Base-by-base conservation (phyloP, 768 basidiomycete species). In the Rhodosporidiobolus odoratus region DNA sequence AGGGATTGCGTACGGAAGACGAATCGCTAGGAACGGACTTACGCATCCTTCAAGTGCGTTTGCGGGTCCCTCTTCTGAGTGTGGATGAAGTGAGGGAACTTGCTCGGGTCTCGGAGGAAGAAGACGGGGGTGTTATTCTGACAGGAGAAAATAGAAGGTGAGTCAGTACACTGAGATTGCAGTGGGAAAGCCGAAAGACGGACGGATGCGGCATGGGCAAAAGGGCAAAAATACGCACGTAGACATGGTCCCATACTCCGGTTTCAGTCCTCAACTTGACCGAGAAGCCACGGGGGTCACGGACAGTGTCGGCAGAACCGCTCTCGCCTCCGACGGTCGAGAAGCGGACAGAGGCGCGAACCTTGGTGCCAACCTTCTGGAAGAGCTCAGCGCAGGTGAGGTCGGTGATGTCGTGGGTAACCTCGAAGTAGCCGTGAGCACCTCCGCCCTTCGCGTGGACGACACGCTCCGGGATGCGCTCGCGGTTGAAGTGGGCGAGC, bases 371-470 rank as follows among this genome's bases (percentile, higher is more conserved):
- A 56, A 76, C 72, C 71, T 81, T 79, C 58, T 74, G 59, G 78
- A 81, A 80, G 76, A 81, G 78, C 59, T 79, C 73, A 57, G 82
- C 81, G 58, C 75, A 74, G 60, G 78, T 80, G 52, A 82, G 74
- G 71, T 82, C 81, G 21, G 77, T 69, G 59, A 81, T 72, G 54
- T 79, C 80, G 43, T 82, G 77, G 25, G 81, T 81, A 48, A 79
- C 78, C 54, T 80, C 81, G 73, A 80, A 82, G 48, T 75, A 57
- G 63, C 82, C 82, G 72, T 82, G 81, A 17, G 80, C 79, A 27
- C 87, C 81, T 63, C 89, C 89, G 66, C 90, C 94, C 79, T 92
- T 95, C 72, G 92, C 91, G 78, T 93, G 92, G 62, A 93, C 80
- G 86, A 89, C 73, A 76, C 92, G 79, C 74, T 75, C 77, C 41